Conservation (phyloP, 1,284 basidiomycete species). For the Ustilago bromivora region DNA sequence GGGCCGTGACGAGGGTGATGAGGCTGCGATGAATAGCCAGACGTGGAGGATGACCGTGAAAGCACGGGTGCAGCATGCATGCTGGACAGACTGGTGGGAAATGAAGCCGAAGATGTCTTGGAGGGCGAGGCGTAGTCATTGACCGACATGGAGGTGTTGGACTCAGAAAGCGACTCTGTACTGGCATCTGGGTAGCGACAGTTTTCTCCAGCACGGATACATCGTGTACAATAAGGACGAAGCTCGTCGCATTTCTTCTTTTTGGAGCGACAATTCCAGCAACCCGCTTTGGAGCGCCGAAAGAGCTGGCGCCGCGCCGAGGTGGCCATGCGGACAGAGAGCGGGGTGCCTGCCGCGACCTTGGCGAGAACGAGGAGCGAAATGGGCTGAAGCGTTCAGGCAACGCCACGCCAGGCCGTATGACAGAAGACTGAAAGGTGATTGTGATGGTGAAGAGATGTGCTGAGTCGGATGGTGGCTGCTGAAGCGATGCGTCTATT, state of each 20-base stretch:
- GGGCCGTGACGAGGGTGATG: slow-evolving; percentile 19
- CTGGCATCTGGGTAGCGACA: slow-evolving; percentile 48
- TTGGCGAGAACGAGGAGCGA: slow-evolving; percentile 27
- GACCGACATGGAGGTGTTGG: slow-evolving; percentile 12
- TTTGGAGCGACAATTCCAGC: slow-evolving; percentile 51
- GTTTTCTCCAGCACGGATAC: slow-evolving; percentile 35
- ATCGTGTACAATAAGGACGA: slow-evolving; percentile 46
- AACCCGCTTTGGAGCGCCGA: slow-evolving; percentile 51
- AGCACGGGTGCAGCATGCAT: slow-evolving; percentile 38
- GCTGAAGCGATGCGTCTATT: neutral
- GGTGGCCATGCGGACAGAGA: slow-evolving; percentile 41
- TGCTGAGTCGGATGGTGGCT: neutral
- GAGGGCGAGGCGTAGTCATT: slow-evolving; percentile 32
- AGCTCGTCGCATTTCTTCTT: slow-evolving; percentile 57
- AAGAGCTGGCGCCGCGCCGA: slow-evolving; percentile 50
- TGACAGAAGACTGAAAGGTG: neutral
- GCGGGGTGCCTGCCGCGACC: slow-evolving; percentile 40
- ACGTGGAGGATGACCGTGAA: slow-evolving; percentile 36
- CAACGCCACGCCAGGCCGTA: slow-evolving; percentile 29
- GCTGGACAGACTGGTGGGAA: slow-evolving; percentile 21
- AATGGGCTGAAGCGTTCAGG: slow-evolving; percentile 27
- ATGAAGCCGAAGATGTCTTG: slow-evolving; percentile 29
- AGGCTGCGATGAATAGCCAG: slow-evolving; percentile 21
- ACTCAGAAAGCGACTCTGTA: slow-evolving; percentile 28
- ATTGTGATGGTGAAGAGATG: neutral